Conservation (phyloP, 2,329 filamentous ascomycete species). For the Colletotrichum horii region DNA sequence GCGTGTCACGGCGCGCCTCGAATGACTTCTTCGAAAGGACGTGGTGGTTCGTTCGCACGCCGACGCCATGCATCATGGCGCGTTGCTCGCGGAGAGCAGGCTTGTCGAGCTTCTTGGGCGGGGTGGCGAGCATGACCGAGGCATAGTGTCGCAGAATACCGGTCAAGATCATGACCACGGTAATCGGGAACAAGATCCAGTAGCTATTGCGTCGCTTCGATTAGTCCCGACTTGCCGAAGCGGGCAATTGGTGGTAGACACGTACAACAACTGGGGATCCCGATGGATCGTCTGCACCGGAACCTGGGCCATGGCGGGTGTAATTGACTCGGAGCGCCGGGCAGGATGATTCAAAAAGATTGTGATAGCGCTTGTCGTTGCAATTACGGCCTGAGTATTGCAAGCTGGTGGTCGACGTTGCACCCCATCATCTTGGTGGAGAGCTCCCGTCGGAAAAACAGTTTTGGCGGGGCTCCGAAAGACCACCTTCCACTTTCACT, state of each 20-base stretch:
- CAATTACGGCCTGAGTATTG: not conserved
- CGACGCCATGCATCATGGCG: slow-evolving; percentile 81
- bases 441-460: slow-evolving; percentile 21
- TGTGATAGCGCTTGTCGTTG: not conserved
- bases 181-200: slow-evolving; percentile 98
- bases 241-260: slow-evolving; percentile 22
- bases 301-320: slow-evolving; percentile 76
- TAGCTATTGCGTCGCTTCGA: slow-evolving; percentile 67
- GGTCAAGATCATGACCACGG: slow-evolving; percentile 96
- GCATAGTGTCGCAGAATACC: slow-evolving; percentile 97
- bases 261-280: slow-evolving; percentile 98
- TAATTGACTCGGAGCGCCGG: not conserved
- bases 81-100: slow-evolving; percentile 85
- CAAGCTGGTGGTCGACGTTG: not conserved
- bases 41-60: slow-evolving; percentile 82
- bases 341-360: not conserved
- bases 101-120: slow-evolving; percentile 82
- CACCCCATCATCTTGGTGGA: not conserved
- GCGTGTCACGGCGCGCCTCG: slow-evolving; percentile 77
- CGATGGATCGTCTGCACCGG: slow-evolving; percentile 94
- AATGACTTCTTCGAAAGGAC: slow-evolving; percentile 82
- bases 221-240: slow-evolving; percentile 9
- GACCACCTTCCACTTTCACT: slow-evolving; percentile 26
- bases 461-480: slow-evolving; percentile 23
- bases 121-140: slow-evolving; percentile 83